Conservation (phyloP, 1,139 yeast genomes). For the Torulaspora pretoriensis region DNA sequence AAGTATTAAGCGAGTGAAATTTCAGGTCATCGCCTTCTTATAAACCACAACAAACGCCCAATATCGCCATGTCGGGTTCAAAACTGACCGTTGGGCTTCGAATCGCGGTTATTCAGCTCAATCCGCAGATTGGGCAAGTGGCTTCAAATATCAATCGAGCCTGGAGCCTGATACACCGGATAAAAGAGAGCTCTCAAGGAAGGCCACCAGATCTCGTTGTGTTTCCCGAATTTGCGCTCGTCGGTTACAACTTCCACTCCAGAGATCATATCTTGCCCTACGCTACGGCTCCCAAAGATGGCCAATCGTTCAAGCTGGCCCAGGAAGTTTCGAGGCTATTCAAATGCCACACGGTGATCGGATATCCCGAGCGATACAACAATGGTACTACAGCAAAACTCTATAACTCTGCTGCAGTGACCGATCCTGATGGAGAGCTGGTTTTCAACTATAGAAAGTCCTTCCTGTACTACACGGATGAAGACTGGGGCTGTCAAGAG, state of each 20-base stretch:
- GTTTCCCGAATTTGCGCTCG: slow-evolving; percentile 78
- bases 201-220: slow-evolving; percentile 58
- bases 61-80: not conserved
- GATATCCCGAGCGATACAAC: slow-evolving; percentile 63
- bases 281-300: slow-evolving; percentile 45
- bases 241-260: slow-evolving; percentile 72
- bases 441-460: slow-evolving; percentile 72
- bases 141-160: slow-evolving; percentile 53
- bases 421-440: slow-evolving; percentile 54
- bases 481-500: slow-evolving; percentile 73
- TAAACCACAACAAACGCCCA: not conserved
- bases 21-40: not conserved
- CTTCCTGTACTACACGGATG: slow-evolving; percentile 75
- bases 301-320: slow-evolving; percentile 57
- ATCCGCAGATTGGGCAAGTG: slow-evolving; percentile 59
- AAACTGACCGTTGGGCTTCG: slow-evolving; percentile 41
- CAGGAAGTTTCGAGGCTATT: slow-evolving; percentile 46
- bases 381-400: slow-evolving; percentile 35
- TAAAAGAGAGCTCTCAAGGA: slow-evolving; percentile 15
- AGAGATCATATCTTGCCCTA: slow-evolving; percentile 55
- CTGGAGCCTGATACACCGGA: slow-evolving; percentile 28
- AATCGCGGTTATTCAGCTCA: slow-evolving; percentile 66
- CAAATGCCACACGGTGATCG: slow-evolving; percentile 68
- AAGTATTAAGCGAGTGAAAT: slow-evolving; percentile 1
- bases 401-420: slow-evolving; percentile 71